Evolutionary conservation across 305 asterid genomes (phyloP).

Genomic region (Fraxinus floribunda): DNA sequence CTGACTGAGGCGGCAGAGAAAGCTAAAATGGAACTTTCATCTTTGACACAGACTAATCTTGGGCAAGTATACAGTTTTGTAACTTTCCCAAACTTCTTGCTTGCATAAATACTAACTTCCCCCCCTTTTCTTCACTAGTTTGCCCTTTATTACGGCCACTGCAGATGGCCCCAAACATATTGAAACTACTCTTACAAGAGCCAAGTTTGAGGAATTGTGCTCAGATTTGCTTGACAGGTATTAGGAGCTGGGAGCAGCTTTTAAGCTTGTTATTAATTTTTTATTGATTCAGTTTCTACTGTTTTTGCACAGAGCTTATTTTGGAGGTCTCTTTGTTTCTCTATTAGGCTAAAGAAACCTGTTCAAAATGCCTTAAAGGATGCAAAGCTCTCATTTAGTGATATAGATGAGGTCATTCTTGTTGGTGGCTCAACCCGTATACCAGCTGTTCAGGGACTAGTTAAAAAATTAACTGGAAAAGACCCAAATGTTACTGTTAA

Average conservation of each 20-base stretch:
- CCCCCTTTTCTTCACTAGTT: slow-evolving; percentile 35
- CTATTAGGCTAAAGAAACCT: slow-evolving; percentile 25
- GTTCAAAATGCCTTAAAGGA: slow-evolving; percentile 31
- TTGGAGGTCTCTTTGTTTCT: neutral
- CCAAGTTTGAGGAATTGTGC: slow-evolving; percentile 89
- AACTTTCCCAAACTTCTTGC: neutral
- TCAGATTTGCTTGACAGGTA: slow-evolving; percentile 94
- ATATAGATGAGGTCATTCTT: slow-evolving; percentile 32
- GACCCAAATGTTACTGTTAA: neutral
- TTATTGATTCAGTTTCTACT: no score
- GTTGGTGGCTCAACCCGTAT: slow-evolving; percentile 39
- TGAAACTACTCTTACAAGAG: slow-evolving; percentile 82
- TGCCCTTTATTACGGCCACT: slow-evolving; percentile 97
- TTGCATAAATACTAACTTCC: no score
- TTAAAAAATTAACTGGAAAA: slow-evolving; percentile 34
- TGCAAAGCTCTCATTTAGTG: slow-evolving; percentile 30
- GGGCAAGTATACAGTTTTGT: slow-evolving; percentile 38
- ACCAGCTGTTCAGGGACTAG: slow-evolving; percentile 44
- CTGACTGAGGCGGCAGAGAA: slow-evolving; percentile 94
- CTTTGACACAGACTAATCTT: slow-evolving; percentile 79
- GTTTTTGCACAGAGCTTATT: neutral
- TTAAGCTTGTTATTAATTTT: neutral
- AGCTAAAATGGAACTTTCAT: slow-evolving; percentile 92
- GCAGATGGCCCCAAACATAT: slow-evolving; percentile 98
- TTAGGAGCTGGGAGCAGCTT: neutral